Evolutionary conservation across 768 basidiomycete genomes (phyloP).

Genomic region (Lepiota venenata): DNA sequence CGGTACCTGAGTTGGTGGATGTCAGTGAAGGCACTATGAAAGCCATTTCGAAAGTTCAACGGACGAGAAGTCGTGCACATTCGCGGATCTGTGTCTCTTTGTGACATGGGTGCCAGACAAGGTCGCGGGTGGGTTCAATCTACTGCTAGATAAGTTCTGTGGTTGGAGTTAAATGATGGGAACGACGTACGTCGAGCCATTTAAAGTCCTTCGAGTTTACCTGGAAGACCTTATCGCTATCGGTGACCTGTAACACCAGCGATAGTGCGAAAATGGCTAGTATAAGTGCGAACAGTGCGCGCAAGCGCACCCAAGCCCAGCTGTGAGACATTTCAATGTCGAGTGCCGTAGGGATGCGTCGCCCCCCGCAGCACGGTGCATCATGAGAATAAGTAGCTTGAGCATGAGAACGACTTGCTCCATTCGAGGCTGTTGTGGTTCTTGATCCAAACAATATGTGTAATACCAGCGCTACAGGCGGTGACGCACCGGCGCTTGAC

Average conservation of each 20-base stretch:
- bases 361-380: too few species aligned
- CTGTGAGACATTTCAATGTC: neutral
- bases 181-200: constrained; percentile 2
- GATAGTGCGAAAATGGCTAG: neutral
- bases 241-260: neutral
- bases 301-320: neutral
- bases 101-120: constrained; percentile 15
- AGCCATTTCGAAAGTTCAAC: neutral
- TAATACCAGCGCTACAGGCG: too few species aligned
- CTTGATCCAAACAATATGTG: too few species aligned
- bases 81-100: constrained; percentile 4
- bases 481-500: too few species aligned
- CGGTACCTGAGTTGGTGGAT: constrained; percentile 32
- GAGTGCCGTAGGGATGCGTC: neutral
- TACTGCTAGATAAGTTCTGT: neutral
- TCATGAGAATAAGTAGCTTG: neutral
- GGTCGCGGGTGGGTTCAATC: constrained; percentile 12
- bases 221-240: neutral
- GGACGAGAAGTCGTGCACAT: constrained; percentile 15
- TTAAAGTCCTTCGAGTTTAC: neutral
- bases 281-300: neutral
- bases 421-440: too few species aligned
- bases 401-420: neutral
- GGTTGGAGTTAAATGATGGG: too few species aligned
- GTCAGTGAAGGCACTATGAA: neutral